Percentiles rank a stretch among this genome's conserved stretches.
These are phyloP conservation scores for Hypholoma fasciculare DNA, from an alignment of 768 basidiomycete species.

Conservation along the genomic window DNA sequence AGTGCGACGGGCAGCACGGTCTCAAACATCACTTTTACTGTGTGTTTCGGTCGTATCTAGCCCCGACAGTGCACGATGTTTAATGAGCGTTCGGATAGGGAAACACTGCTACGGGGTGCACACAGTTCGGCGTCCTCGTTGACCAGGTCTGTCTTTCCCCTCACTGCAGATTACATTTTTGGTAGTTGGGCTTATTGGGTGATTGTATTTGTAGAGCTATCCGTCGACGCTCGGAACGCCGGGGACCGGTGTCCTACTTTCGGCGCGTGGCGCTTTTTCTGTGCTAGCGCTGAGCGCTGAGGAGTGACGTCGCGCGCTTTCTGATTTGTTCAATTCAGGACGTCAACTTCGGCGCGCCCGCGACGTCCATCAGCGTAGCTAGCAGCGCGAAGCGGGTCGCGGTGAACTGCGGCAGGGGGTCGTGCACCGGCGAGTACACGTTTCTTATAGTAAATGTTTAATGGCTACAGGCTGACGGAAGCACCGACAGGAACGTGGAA, in stretches of 20 bases:
- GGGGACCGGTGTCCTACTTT: constrained; percentile 56
- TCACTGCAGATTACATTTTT: not conserved
- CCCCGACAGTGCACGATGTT: not conserved
- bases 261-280: constrained; percentile 33
- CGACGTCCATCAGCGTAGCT: constrained; percentile 42
- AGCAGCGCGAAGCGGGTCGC: constrained; percentile 45
- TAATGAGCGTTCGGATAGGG: constrained; percentile 28
- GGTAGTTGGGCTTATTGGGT: not conserved
- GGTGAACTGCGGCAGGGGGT: constrained; percentile 54
- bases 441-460: too few species aligned
- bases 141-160: constrained; percentile 42
- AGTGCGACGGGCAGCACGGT: constrained; percentile 47
- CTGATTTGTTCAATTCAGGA: constrained; percentile 28
- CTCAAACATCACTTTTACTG: constrained; percentile 48
- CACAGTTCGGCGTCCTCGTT: constrained; percentile 56
- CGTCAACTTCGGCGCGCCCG: constrained; percentile 45
- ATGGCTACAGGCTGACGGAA: not conserved
- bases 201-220: constrained; percentile 45
- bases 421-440: constrained; percentile 43
- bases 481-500: constrained; percentile 21
- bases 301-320: not conserved
- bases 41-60: constrained; percentile 21
- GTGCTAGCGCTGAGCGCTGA: not conserved
- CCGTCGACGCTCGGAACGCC: constrained; percentile 51
- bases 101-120: constrained; percentile 52